Evolutionary conservation across 306 rosid genomes (phyloP).

Genomic region (Lagenaria siceraria): DNA sequence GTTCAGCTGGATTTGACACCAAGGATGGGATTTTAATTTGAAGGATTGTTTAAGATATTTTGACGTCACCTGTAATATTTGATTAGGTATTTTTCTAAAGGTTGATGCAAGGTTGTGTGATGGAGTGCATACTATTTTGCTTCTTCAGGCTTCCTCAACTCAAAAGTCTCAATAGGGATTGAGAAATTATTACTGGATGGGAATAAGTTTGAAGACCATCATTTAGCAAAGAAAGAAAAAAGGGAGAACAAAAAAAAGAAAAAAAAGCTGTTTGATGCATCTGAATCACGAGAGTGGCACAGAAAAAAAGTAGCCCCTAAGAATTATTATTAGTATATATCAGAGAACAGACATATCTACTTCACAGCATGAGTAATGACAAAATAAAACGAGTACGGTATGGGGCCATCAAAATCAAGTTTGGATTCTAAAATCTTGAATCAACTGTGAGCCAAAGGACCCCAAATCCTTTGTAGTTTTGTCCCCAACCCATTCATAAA

Average conservation of each 20-base stretch:
- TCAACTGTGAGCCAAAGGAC: background rate
- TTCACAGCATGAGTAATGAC: background rate
- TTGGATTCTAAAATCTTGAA: constrained; percentile 7
- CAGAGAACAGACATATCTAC: constrained; percentile 3
- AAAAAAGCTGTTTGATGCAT: background rate
- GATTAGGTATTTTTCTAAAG: background rate
- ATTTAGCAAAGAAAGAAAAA: background rate
- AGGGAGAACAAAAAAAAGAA: too few relatives aligned
- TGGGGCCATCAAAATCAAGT: constrained; percentile 9
- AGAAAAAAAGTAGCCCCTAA: constrained; percentile 1
- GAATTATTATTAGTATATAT: background rate
- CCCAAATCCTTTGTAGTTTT: background rate
- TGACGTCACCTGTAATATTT: background rate
- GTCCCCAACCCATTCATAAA: background rate
- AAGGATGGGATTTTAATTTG: background rate
- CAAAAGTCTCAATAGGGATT: too few relatives aligned
- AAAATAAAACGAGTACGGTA: constrained; percentile 9
- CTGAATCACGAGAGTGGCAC: constrained; percentile 4
- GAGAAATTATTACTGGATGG: background rate
- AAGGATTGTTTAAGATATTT: background rate
- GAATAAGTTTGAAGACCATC: background rate
- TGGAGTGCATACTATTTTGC: too few relatives aligned
- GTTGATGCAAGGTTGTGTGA: too few relatives aligned
- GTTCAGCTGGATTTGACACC: background rate
- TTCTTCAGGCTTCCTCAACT: too few relatives aligned